Conservation (phyloP, 176 grass and related monocot genomes). For the Carex pumila region DNA sequence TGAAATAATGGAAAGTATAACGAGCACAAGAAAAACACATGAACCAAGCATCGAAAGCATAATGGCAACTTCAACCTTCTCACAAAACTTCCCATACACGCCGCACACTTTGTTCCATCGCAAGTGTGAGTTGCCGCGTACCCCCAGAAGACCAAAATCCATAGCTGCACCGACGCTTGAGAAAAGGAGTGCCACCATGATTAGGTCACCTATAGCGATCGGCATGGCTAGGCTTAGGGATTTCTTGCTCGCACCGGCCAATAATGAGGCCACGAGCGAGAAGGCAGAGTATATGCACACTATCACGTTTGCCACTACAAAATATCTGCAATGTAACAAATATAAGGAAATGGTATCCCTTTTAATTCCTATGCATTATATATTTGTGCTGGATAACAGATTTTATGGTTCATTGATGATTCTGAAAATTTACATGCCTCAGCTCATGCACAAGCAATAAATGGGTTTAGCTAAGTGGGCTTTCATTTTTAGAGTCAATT, state of each 20-base stretch:
- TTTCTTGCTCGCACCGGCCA: slow-evolving; percentile 2
- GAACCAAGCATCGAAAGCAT: slow-evolving; percentile 36
- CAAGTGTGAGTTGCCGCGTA: slow-evolving; percentile 45
- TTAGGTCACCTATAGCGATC: slow-evolving; percentile 32
- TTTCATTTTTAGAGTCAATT: background rate
- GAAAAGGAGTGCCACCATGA: slow-evolving; percentile 43
- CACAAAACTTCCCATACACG: slow-evolving; percentile 46
- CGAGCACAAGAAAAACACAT: slow-evolving; percentile 38
- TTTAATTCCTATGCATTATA: background rate
- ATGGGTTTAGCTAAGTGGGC: background rate
- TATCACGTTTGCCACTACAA: background rate
- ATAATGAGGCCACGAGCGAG: slow-evolving; percentile 5
- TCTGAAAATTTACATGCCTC: background rate
- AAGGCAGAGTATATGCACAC: slow-evolving; percentile 1
- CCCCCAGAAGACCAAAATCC: slow-evolving; percentile 37
- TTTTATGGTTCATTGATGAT: background rate
- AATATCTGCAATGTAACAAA: slow-evolving; percentile 22
- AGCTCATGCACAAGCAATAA: background rate
- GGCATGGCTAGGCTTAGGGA: background rate
- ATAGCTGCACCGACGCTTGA: slow-evolving; percentile 35
- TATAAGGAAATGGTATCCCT: background rate
- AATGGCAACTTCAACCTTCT: slow-evolving; percentile 40
- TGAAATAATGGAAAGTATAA: slow-evolving; percentile 49
- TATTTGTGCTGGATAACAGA: background rate
- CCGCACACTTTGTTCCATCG: slow-evolving; percentile 56